These are phyloP conservation scores for Polygonum aviculare DNA, from an alignment of 148 eudicot genomes.

Conservation along the genomic window DNA sequence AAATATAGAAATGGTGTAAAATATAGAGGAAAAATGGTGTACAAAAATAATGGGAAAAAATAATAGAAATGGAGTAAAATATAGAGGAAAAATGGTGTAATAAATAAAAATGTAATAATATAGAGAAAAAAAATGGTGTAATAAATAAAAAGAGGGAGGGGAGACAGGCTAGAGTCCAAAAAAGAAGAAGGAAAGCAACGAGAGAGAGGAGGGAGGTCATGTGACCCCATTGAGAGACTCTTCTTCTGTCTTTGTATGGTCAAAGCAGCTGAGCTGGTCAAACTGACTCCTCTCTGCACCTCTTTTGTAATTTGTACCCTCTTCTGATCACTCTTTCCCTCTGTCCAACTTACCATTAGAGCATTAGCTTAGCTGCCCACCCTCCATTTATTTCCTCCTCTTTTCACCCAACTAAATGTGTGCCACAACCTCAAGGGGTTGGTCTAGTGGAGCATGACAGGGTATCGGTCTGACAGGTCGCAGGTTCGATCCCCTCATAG, in stretches of 20 bases:
- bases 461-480: too few species aligned
- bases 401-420: too few species aligned
- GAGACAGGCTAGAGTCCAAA: constrained; percentile 31
- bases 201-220: constrained; percentile 16
- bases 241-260: constrained; percentile 18
- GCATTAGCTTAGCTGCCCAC: constrained; percentile 16
- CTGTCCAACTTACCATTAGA: not conserved
- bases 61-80: too few species aligned
- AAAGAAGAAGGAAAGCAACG: constrained; percentile 37
- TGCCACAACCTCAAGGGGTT: too few species aligned
- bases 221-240: not conserved
- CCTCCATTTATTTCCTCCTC: not conserved
- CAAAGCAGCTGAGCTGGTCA: constrained; percentile 24
- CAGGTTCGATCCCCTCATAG: too few species aligned
- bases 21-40: too few species aligned
- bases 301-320: not conserved
- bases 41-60: not conserved
- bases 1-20: too few species aligned
- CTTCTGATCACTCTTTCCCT: constrained; percentile 6
- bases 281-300: constrained; percentile 10
- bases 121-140: not conserved
- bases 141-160: not conserved
- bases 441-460: too few species aligned
- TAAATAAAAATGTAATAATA: too few species aligned
- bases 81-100: too few species aligned